Evolutionary conservation across 2,329 filamentous ascomycete genomes (phyloP), one percentile per base, ranked within the genome.

Genomic region (Ceratocystis ficicola): DNA sequence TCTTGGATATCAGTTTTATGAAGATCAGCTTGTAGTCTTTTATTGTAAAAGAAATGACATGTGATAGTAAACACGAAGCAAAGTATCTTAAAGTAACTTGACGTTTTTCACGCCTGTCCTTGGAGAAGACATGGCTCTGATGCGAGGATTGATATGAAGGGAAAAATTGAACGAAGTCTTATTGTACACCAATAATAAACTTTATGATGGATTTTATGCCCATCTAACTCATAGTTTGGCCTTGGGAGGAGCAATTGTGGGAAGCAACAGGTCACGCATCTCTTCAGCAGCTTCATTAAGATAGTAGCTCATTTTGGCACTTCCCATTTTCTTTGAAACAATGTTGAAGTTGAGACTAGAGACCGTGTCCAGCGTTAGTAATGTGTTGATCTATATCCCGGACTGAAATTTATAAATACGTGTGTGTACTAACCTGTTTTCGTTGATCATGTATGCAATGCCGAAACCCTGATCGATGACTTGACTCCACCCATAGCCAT

Each of bases 401-500:
- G 17, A 15, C 22, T 32, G 63, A 59, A 7, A 25, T 44, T 41
- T 4, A 0, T 15, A 12, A 25, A 7, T 52, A 28, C 8, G 8
- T 17, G 3, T 5, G 30, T 32, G n/a, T 8, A 66, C 65, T 48
- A 61, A 67, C 65, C 62, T 92, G 77, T 96, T 95, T 81, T 97
- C 93, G 75, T 99, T 99, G 76, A 99, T 97, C 94, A 99, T 99
- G 76, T 99, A 99, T 48, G 94, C 94, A 73, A 99, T 95, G 70
- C 94, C 94, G 77, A 94, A 99, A 36, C 94, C 94, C 68, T 88
- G 89, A 73, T 97, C 92, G 65, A 97, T 88, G 64, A 99, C 94
- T 79, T 99, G 93, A 74, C 89, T 94, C 94, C 94, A 99, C 59
- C 94, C 94, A 76, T 99, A 99, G 28, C 95, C 94, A 75, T 99